Base-by-base conservation (phyloP, 1,284 basidiomycete species). In the Tilletia caries region DNA sequence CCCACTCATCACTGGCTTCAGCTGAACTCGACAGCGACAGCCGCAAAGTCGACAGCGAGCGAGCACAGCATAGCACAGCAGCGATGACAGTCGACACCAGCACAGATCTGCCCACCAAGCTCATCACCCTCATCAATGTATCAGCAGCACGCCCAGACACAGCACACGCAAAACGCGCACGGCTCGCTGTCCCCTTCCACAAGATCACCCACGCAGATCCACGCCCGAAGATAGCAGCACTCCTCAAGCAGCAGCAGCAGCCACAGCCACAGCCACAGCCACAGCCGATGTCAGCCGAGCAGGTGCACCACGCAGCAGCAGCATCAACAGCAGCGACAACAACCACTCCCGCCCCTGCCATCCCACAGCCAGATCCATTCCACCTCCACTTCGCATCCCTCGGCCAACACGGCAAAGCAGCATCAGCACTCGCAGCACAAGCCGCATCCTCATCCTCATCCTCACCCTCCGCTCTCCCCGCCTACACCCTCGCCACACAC, bases 121-220 rank as follows among this genome's bases (percentile, higher is more conserved):
- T 98, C 1, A 85, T 98, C 48, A 98, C 96, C 0, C 88, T 98
- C 1, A 87, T 98, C 34, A 98, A 99, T 83, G 92, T 97, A 1
- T 92, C 92, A 64, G 92, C 93, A 0, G 88, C 86, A 34, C 86
- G 79, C 58, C 82, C 84, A 12, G 78, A 76, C 60, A 82, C 82
- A 68, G 89, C 68, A 84, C 86, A 68, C 85, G 87, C 77, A 67
- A 58, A 75, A 27, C 76, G 83, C 68, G 68, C 85, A 75, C 72
- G 88, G 83, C 62, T 44, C 29, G 10, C 43, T 3, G 34, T 48
- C 0, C 67, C 67, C 12, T 58, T 68, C 15, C 29, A 33, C 32
- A 62, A 62, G 43, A 69, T 54, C 43, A 23, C 23, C 32, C 70
- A 72, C 62, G 77, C 72, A 41, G 34, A 64, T 66, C 66, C 62